phyloP scores from a whole-genome alignment of 352 stramenopile species.

The Globisporangium barbulae region DNA sequence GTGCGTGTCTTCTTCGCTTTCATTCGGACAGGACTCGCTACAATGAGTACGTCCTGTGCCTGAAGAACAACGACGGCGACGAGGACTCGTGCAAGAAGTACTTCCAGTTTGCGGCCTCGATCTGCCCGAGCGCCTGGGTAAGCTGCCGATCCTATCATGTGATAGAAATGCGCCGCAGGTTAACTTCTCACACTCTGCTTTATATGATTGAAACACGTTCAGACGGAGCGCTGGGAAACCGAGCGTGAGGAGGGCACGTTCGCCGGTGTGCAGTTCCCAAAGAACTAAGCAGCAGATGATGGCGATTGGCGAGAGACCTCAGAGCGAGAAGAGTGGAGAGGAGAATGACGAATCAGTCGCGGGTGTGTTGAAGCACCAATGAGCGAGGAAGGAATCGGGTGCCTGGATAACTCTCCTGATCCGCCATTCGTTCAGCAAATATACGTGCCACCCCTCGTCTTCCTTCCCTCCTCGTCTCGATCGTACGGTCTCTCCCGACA shows the following conservation, averaged over 20 bases:
- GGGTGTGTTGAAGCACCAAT: neutral
- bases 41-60: conserved; percentile 97
- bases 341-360: neutral
- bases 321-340: neutral
- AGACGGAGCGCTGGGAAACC: conserved; percentile 80
- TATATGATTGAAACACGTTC: neutral
- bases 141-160: conserved; percentile 12
- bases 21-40: conserved; percentile 79
- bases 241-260: conserved; percentile 84
- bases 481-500: neutral
- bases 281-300: conserved; percentile 34
- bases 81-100: conserved; percentile 90
- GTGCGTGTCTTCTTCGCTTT: neutral
- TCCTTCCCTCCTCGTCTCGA: neutral
- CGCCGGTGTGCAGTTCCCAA: conserved; percentile 76
- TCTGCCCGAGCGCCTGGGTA: conserved; percentile 81
- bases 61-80: conserved; percentile 94
- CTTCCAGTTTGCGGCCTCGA: conserved; percentile 60
- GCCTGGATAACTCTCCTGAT: neutral
- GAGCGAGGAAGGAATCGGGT: neutral
- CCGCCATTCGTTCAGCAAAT: conserved; percentile 2
- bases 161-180: conserved; percentile 7
- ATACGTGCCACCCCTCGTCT: neutral
- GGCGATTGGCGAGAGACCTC: neutral
- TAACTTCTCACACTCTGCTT: neutral